phyloP scores from a whole-genome alignment of 345 rosid species.

The Gossypium ekmanianum region DNA sequence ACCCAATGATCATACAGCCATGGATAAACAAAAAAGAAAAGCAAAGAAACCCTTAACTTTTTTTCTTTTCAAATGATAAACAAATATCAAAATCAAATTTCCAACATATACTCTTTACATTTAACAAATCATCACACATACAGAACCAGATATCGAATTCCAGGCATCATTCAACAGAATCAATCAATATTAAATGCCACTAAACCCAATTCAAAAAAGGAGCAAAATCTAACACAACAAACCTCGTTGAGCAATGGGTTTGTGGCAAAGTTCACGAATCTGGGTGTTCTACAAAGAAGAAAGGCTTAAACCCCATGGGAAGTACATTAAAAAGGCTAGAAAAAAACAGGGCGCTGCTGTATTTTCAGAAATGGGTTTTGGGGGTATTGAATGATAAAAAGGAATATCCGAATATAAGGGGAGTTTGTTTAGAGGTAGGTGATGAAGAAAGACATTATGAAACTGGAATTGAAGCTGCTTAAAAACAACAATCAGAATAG shows the following conservation, averaged over 20 bases:
- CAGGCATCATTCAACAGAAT: conserved; percentile 5
- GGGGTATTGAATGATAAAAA: conserved; percentile 11
- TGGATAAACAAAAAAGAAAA: conserved; percentile 16
- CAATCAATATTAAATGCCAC: conserved; percentile 17
- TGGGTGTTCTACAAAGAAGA: neutral
- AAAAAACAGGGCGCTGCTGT: too few relatives aligned
- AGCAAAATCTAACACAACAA: conserved; percentile 5
- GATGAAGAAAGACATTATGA: conserved; percentile 29
- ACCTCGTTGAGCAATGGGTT: conserved; percentile 21
- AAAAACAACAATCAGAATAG: conserved; percentile 25
- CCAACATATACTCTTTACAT: neutral
- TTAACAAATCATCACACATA: conserved; percentile 12
- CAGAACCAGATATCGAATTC: neutral
- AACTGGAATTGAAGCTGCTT: conserved; percentile 14
- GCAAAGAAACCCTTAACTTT: neutral
- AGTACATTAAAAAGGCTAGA: too few relatives aligned
- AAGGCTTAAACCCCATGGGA: too few relatives aligned
- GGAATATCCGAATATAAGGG: conserved; percentile 20
- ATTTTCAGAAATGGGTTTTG: neutral
- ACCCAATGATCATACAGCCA: neutral
- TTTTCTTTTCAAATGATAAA: too few relatives aligned
- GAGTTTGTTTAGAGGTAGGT: conserved; percentile 55
- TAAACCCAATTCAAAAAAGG: neutral
- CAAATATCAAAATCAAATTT: conserved; percentile 12
- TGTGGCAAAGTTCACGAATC: neutral